These are phyloP conservation scores for Starmerella vitae DNA, from an alignment of 805 yeast genomes.

Conservation along the genomic window DNA sequence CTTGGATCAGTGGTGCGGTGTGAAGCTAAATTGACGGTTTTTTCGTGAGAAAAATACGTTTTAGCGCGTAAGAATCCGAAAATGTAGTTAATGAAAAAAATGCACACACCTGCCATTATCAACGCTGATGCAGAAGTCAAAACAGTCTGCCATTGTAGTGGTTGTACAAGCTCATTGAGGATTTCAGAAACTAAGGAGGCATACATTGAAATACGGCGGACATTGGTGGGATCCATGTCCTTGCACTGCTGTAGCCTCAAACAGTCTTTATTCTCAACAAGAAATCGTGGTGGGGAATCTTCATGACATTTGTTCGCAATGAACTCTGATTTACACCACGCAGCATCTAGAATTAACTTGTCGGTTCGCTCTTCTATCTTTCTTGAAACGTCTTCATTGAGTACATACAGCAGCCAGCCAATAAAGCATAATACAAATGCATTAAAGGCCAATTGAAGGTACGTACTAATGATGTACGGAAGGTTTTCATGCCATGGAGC, in stretches of 20 bases:
- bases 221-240: conserved; percentile 53
- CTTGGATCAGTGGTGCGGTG: too few relatives aligned
- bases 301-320: conserved; percentile 49
- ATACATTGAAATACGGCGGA: conserved; percentile 51
- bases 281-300: conserved; percentile 53
- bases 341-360: conserved; percentile 45
- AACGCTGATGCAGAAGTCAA: background rate
- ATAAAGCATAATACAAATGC: conserved; percentile 34
- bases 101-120: background rate
- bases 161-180: conserved; percentile 54
- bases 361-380: conserved; percentile 46
- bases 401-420: conserved; percentile 38
- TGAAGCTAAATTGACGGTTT: too few relatives aligned
- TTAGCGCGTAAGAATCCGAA: conserved; percentile 18
- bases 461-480: conserved; percentile 48
- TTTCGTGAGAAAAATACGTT: too few relatives aligned
- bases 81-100: conserved; percentile 12
- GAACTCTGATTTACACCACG: conserved; percentile 54
- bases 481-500: conserved; percentile 24
- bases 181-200: conserved; percentile 73
- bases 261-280: conserved; percentile 45
- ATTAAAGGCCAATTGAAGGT: conserved; percentile 52
- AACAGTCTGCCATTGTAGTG: conserved; percentile 35
- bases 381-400: conserved; percentile 52
- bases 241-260: conserved; percentile 64